These are phyloP conservation scores for Pichia sp. DNA, from an alignment of 1,139 yeast species.

Conservation along the genomic window DNA sequence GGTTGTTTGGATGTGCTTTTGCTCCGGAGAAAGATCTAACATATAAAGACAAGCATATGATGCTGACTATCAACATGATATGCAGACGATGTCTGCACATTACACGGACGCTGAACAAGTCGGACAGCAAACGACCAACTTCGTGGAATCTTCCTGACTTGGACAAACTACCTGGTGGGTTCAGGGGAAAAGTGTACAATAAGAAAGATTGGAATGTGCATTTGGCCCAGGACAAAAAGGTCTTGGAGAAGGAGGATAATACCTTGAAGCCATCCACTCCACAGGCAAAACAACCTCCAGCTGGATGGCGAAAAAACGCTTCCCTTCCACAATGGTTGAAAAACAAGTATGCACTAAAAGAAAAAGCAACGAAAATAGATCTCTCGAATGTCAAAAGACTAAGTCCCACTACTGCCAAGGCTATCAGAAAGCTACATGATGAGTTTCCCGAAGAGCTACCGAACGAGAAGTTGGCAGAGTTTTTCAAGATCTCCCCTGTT, in stretches of 20 bases:
- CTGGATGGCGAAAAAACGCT: slow-evolving; percentile 38
- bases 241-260: slow-evolving; percentile 18
- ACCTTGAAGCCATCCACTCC: not conserved
- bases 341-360: slow-evolving; percentile 56
- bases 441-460: slow-evolving; percentile 51
- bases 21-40: no score
- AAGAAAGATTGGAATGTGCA: slow-evolving; percentile 27
- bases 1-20: no score
- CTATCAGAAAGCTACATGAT: slow-evolving; percentile 52
- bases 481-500: slow-evolving; percentile 74
- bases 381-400: slow-evolving; percentile 43
- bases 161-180: slow-evolving; percentile 30
- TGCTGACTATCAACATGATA: not conserved
- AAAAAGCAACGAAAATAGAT: slow-evolving; percentile 37
- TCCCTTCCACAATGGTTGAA: slow-evolving; percentile 60
- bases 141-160: slow-evolving; percentile 30
- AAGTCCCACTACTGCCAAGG: slow-evolving; percentile 67
- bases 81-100: slow-evolving; percentile 5
- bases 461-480: slow-evolving; percentile 56
- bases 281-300: slow-evolving; percentile 33
- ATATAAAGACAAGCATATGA: not conserved
- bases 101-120: not conserved
- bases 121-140: slow-evolving; percentile 18
- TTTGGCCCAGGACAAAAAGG: slow-evolving; percentile 23
- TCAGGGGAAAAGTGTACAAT: slow-evolving; percentile 31